Percentiles rank a stretch among this genome's conserved stretches.
Conservation (phyloP, 1,139 yeast species). For the Candida pseudocylindracea region DNA sequence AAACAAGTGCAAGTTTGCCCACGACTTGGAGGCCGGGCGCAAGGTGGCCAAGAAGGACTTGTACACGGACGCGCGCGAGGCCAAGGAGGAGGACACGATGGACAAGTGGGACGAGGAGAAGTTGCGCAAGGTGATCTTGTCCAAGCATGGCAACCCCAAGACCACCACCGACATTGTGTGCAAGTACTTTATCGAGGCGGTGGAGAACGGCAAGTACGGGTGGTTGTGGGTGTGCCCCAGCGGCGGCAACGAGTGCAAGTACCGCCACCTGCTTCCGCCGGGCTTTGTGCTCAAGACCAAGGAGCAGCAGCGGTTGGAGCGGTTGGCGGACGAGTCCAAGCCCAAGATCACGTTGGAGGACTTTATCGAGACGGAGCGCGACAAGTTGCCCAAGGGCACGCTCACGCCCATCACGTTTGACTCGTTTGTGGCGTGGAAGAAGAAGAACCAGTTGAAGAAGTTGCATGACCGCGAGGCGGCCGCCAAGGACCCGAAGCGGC, state of each 20-base stretch:
- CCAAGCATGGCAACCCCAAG: constrained; percentile 87
- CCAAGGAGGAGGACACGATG: constrained; percentile 72
- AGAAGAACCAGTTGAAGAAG: constrained; percentile 37
- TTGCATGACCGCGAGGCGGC: constrained; percentile 33
- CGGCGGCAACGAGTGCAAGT: constrained; percentile 83
- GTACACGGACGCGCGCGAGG: constrained; percentile 67
- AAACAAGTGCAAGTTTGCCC: constrained; percentile 80
- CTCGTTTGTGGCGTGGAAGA: constrained; percentile 73
- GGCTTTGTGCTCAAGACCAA: constrained; percentile 94
- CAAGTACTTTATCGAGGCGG: constrained; percentile 87
- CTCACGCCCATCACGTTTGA: constrained; percentile 80
- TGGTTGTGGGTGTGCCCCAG: constrained; percentile 99
- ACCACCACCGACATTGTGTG: constrained; percentile 94
- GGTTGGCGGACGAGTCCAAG: constrained; percentile 62
- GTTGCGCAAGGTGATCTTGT: constrained; percentile 61
- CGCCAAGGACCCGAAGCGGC: constrained; percentile 22
- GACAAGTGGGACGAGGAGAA: constrained; percentile 96
- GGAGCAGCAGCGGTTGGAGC: constrained; percentile 82
- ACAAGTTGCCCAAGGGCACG: constrained; percentile 49
- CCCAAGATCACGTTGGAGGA: constrained; percentile 92
- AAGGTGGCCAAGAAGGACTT: constrained; percentile 80
- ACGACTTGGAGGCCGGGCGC: constrained; percentile 70
- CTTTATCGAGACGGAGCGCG: constrained; percentile 85
- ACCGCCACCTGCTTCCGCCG: constrained; percentile 90
- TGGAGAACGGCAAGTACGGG: constrained; percentile 92